Percentiles rank a stretch among this genome's conserved stretches.
Conservation (phyloP, 495 filamentous ascomycete genomes). For the Chlorociboria aeruginascens region DNA sequence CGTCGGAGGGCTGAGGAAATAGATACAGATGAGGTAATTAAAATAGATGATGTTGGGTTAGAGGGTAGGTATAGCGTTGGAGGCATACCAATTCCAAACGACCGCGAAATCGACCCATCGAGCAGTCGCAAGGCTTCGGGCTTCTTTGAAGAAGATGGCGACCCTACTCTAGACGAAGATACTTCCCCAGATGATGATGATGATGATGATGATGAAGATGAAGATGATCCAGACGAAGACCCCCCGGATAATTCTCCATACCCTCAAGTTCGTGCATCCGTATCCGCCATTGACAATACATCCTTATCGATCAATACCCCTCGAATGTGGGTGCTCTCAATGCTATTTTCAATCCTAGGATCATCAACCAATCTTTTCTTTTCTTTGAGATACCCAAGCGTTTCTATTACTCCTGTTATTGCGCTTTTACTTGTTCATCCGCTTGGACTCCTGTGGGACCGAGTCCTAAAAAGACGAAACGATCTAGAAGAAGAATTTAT, state of each 20-base stretch:
- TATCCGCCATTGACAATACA: slow-evolving; percentile 59
- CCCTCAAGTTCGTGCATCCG: slow-evolving; percentile 65
- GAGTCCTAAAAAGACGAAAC: slow-evolving; percentile 43
- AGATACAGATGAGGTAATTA: not conserved
- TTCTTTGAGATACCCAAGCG: slow-evolving; percentile 72
- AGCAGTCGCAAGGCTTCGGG: not conserved
- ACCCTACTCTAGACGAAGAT: not conserved
- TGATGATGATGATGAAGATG: slow-evolving; percentile 5
- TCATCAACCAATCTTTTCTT: slow-evolving; percentile 80
- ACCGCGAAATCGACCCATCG: not conserved
- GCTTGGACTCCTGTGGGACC: slow-evolving; percentile 68
- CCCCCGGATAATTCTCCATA: slow-evolving; percentile 55
- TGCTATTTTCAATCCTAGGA: slow-evolving; percentile 67
- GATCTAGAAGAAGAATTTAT: slow-evolving; percentile 52
- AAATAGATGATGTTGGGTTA: slow-evolving; percentile 11
- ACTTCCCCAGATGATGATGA: not conserved
- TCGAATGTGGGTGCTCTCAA: slow-evolving; percentile 73
- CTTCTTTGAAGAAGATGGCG: too few species aligned
- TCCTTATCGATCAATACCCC: slow-evolving; percentile 72
- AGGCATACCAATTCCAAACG: slow-evolving; percentile 10
- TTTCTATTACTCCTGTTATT: slow-evolving; percentile 76
- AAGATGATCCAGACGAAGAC: slow-evolving; percentile 30
- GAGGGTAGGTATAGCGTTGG: slow-evolving; percentile 9
- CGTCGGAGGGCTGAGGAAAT: not conserved
- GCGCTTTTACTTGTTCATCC: slow-evolving; percentile 73